These are phyloP conservation scores for Abortiporus biennis DNA, from an alignment of 1,284 basidiomycete species.

Conservation along the genomic window DNA sequence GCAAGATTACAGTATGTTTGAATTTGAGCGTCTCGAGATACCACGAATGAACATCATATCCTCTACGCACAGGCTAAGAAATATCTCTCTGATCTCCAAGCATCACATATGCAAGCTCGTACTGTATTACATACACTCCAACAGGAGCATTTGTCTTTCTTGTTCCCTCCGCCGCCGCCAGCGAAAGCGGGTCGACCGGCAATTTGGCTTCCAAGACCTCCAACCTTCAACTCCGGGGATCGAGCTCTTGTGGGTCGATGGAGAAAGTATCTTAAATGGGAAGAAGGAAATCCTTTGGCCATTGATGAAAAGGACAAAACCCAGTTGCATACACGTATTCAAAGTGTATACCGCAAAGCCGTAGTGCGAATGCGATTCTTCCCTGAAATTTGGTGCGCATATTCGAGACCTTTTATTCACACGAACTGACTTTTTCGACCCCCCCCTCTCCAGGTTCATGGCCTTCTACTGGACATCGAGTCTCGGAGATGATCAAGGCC, in stretches of 20 bases:
- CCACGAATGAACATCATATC: constrained; percentile 3
- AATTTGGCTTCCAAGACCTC: constrained; percentile 65
- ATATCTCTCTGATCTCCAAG: constrained; percentile 83
- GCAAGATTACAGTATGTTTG: constrained; percentile 71
- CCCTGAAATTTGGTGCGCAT: constrained; percentile 83
- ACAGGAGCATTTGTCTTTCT: constrained; percentile 59
- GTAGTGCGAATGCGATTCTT: constrained; percentile 90
- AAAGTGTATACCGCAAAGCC: constrained; percentile 85
- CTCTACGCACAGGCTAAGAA: constrained; percentile 96
- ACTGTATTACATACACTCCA: constrained; percentile 80
- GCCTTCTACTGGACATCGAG: constrained; percentile 77
- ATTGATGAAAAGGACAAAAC: constrained; percentile 82
- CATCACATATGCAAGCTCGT: constrained; percentile 89
- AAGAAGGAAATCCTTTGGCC: constrained; percentile 91
- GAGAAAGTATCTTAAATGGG: constrained; percentile 94
- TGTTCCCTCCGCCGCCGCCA: constrained; percentile 51
- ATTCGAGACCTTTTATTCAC: not conserved
- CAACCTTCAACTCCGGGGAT: constrained; percentile 72
- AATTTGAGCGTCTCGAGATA: not conserved
- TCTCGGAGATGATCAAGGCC: constrained; percentile 44
- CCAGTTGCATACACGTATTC: constrained; percentile 65
- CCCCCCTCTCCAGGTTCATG: constrained; percentile 65
- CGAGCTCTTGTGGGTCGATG: constrained; percentile 76
- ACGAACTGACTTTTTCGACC: not conserved
- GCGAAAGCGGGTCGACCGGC: constrained; percentile 34